A percentile compares a stretch with the other conserved stretches of the same genome.
phyloP scores from a whole-genome alignment of 345 rosid species.

The Sonneratia caseolaris region DNA sequence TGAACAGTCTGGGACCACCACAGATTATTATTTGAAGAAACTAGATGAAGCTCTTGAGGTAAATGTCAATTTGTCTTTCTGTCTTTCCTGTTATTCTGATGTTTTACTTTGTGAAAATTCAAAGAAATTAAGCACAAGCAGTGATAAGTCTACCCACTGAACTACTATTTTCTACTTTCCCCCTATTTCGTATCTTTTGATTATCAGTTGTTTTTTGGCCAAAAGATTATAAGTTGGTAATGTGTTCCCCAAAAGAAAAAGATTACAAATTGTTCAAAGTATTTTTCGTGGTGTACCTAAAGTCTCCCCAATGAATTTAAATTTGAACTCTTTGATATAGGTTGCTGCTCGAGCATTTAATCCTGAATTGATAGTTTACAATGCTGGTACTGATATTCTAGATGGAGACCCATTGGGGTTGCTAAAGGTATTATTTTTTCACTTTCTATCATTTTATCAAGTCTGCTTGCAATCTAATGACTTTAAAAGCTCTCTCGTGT shows the following conservation, averaged over 20 bases:
- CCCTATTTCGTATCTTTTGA: no score
- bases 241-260: no score
- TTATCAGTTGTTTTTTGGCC: neutral
- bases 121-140: neutral
- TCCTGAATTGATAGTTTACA: constrained; percentile 75
- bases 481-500: neutral
- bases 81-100: neutral
- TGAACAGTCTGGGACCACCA: constrained; percentile 65
- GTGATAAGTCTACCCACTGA: neutral
- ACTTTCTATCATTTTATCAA: neutral
- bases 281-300: neutral
- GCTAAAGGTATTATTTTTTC: constrained; percentile 47
- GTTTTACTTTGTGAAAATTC: neutral
- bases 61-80: constrained; percentile 1
- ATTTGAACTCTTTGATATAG: constrained; percentile 22
- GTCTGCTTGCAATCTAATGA: neutral
- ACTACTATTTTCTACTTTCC: neutral
- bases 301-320: neutral
- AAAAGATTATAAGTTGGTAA: no score
- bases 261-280: neutral
- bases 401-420: constrained; percentile 92
- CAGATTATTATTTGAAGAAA: constrained; percentile 56
- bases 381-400: constrained; percentile 95
- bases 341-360: constrained; percentile 54
- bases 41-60: constrained; percentile 92